Conservation (phyloP, 345 rosid genomes). For the Syzygium aqueum region DNA sequence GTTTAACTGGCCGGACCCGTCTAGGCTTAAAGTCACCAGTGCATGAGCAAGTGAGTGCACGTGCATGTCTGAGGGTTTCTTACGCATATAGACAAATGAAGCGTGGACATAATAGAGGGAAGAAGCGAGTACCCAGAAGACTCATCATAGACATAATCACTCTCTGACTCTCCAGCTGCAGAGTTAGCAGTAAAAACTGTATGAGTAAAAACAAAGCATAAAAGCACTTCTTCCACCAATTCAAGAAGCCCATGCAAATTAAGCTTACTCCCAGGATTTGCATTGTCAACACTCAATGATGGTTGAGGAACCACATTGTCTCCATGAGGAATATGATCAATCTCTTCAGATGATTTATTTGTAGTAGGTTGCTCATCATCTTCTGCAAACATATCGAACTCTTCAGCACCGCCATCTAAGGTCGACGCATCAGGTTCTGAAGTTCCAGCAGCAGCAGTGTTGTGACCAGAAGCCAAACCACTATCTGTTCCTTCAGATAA, state of each 20-base stretch:
- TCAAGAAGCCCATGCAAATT: neutral
- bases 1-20: neutral
- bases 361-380: conserved; percentile 44
- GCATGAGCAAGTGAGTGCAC: neutral
- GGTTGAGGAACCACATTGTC: conserved; percentile 17
- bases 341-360: conserved; percentile 21
- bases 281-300: conserved; percentile 10
- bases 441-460: conserved; percentile 11
- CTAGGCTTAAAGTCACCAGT: neutral
- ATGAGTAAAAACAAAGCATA: neutral
- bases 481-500: conserved; percentile 6
- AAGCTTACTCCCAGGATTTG: conserved; percentile 28
- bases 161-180: conserved; percentile 48
- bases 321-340: conserved; percentile 14
- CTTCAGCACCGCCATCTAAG: conserved; percentile 20
- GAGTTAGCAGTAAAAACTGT: neutral
- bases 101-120: neutral
- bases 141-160: conserved; percentile 81
- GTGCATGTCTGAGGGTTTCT: neutral
- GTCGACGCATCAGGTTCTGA: conserved; percentile 15
- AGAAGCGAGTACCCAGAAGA: conserved; percentile 60
- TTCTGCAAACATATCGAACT: conserved; percentile 77
- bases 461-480: conserved; percentile 16
- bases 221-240: neutral
- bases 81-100: neutral